A percentile compares a stretch with the other conserved stretches of the same genome.
Conservation (phyloP, 495 filamentous ascomycete genomes). For the Daldinia loculata region DNA sequence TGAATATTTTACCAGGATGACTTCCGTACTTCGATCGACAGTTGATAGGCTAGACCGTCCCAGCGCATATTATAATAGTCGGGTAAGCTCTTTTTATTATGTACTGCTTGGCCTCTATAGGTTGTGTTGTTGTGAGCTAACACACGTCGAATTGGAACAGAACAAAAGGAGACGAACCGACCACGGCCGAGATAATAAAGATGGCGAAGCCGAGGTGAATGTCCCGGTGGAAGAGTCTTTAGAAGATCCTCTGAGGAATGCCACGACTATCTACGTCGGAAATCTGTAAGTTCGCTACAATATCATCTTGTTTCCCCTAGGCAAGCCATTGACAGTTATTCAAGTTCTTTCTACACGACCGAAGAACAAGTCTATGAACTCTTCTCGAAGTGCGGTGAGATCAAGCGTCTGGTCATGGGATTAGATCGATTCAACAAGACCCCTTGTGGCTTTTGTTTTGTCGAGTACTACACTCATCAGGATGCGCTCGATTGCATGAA, state of each 20-base stretch:
- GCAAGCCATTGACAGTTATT: neutral
- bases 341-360: constrained; percentile 98
- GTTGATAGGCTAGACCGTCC: constrained; percentile 89
- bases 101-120: neutral
- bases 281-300: constrained; percentile 75
- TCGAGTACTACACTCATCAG: constrained; percentile 97
- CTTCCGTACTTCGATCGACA: constrained; percentile 59
- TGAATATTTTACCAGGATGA: constrained; percentile 22
- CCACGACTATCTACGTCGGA: constrained; percentile 95
- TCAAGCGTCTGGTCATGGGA: constrained; percentile 98
- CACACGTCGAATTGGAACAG: constrained; percentile 50
- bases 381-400: constrained; percentile 96
- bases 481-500: constrained; percentile 98
- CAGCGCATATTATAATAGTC: constrained; percentile 83
- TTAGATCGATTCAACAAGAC: constrained; percentile 96
- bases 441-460: constrained; percentile 98
- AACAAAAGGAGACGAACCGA: constrained; percentile 70
- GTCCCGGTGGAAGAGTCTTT: constrained; percentile 61
- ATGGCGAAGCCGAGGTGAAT: constrained; percentile 59
- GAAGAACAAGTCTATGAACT: constrained; percentile 99
- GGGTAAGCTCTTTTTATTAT: constrained; percentile 61
- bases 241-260: constrained; percentile 80
- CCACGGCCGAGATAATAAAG: constrained; percentile 65
- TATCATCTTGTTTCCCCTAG: neutral
- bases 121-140: constrained; percentile 22